These are phyloP conservation scores for Fusarium circinatum DNA, from an alignment of 2,329 filamentous ascomycete genomes.

Conservation along the genomic window DNA sequence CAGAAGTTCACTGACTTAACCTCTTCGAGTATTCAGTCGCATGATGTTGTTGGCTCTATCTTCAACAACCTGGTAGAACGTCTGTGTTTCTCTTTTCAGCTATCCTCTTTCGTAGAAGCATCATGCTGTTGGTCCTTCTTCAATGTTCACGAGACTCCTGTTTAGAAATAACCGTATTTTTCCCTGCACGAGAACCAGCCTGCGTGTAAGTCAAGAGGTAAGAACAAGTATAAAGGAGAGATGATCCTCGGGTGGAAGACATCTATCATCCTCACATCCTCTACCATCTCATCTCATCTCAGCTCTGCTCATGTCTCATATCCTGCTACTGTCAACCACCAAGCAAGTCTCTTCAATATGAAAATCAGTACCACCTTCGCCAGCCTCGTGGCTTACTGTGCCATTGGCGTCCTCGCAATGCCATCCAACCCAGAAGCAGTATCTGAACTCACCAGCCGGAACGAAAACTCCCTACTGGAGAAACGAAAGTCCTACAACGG, in stretches of 20 bases:
- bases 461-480: background rate
- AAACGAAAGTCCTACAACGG: background rate
- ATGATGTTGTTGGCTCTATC: background rate
- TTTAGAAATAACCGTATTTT: background rate
- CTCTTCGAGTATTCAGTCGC: background rate
- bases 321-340: background rate
- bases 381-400: background rate
- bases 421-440: background rate
- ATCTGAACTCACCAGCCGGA: background rate
- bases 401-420: background rate
- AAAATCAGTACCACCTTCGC: background rate
- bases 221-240: background rate
- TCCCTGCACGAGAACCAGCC: background rate
- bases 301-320: too few species aligned
- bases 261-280: background rate
- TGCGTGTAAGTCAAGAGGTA: background rate
- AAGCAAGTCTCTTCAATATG: background rate
- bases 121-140: background rate
- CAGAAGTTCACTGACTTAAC: background rate
- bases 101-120: background rate
- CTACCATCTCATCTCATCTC: background rate
- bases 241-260: background rate
- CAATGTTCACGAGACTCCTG: background rate
- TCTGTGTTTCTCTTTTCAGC: background rate
- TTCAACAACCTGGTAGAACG: background rate